Percentiles rank a stretch among this genome's conserved stretches.
Evolutionary conservation across 306 rosid species (phyloP).

Genomic region (Lathyrus tuberosus): DNA sequence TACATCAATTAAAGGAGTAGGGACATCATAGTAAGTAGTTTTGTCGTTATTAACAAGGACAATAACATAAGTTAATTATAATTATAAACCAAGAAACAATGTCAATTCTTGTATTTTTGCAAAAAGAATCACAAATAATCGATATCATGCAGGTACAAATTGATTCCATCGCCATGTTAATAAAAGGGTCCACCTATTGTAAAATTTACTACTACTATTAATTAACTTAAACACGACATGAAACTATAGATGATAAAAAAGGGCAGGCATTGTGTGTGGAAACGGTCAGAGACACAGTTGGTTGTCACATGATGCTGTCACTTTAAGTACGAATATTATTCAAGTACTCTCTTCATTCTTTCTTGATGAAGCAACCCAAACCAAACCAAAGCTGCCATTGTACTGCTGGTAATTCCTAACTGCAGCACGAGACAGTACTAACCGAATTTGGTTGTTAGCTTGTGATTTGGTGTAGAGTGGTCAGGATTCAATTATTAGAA

Average conservation of each 20-base stretch:
- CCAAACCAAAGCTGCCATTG: constrained; percentile 62
- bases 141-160: neutral
- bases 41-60: constrained; percentile 24
- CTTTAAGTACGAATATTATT: constrained; percentile 42
- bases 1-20: too few species aligned
- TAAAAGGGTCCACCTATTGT: neutral
- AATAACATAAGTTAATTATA: too few species aligned
- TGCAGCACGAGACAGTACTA: constrained; percentile 15
- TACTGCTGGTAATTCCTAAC: constrained; percentile 39
- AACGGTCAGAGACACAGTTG: constrained; percentile 11
- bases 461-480: neutral
- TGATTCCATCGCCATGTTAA: neutral
- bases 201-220: neutral
- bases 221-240: neutral
- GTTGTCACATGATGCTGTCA: constrained; percentile 49
- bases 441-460: constrained; percentile 40
- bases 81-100: too few species aligned
- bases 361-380: constrained; percentile 53
- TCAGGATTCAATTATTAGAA: too few species aligned
- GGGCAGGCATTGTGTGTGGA: neutral
- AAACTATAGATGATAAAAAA: neutral
- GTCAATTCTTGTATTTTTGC: too few species aligned
- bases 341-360: constrained; percentile 27
- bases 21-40: too few species aligned
- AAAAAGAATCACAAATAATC: neutral